Conservation (phyloP, 306 rosid genomes). For the Quercus wislizeni region DNA sequence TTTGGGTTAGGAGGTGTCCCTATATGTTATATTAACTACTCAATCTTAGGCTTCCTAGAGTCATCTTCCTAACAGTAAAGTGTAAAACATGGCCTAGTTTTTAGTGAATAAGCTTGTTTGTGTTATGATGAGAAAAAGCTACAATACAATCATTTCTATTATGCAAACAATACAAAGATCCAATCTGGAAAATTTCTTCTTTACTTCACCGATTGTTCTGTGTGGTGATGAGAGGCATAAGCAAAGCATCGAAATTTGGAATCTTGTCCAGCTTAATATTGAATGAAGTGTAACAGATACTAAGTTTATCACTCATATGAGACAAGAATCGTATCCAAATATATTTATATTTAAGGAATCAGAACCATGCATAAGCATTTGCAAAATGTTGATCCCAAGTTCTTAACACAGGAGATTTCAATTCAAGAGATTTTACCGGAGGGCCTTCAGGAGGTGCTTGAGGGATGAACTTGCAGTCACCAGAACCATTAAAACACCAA, state of each 20-base stretch:
- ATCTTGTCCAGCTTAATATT: neutral
- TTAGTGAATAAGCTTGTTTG: neutral
- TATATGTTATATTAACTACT: too few relatives aligned
- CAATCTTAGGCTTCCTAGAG: too few relatives aligned
- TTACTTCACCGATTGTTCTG: neutral
- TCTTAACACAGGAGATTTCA: neutral
- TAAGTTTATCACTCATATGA: neutral
- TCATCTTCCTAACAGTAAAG: neutral
- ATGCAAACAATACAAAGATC: neutral
- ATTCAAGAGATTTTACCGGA: constrained; percentile 45
- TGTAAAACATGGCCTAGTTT: neutral
- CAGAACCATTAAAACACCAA: constrained; percentile 91
- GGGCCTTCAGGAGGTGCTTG: constrained; percentile 84
- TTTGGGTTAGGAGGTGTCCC: too few relatives aligned
- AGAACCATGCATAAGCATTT: neutral
- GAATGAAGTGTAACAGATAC: neutral
- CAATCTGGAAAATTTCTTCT: neutral
- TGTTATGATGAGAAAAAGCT: neutral
- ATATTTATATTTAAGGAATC: neutral
- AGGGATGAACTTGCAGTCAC: constrained; percentile 84
- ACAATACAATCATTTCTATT: neutral
- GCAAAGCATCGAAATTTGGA: neutral
- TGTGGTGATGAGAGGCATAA: neutral
- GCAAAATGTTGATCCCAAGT: neutral
- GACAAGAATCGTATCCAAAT: neutral